Base-by-base conservation (phyloP, 2,329 filamentous ascomycete genomes). In the Paracoccidioides lutzii region DNA sequence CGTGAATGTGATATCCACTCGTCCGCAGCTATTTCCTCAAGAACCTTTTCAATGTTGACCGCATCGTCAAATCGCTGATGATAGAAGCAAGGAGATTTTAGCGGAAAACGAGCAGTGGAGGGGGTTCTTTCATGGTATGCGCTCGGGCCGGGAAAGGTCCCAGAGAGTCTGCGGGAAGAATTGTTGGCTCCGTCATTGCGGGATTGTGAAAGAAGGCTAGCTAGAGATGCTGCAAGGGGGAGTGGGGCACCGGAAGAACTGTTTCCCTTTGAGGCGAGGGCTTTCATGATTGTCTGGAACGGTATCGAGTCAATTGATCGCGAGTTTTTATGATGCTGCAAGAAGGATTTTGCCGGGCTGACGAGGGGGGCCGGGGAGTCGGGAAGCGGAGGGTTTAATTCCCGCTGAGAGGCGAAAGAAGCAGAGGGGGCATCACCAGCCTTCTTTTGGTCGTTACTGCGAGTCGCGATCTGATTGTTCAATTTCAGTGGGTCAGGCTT, bases 51-150 rank as follows among this genome's bases (percentile, higher is more conserved):
- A 57, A 97, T 89, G 69, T 98, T 89, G 63, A 98, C 89, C 7
- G 90, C 88, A 68, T 95, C 90, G 64, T 96, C 93, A 67, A 98
- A 98, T 59, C 91, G 83, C 73, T 94, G 88, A 73, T 98, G 93
- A 75, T 95, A 97, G 74, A 95, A 98, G 75, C 93, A 98, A 12
- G 93, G 93, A 46, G 90, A 96, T 64, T 91, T 85, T 54, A 97
- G 75, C 8, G 85, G 80, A 62, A 90, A 78, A 14, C 79, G 68
- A 6, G 73, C 69, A 14, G 72, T 69, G 15, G 67, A 72, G 63
- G 72, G 67, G 12, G 69, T 66, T 64, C 76, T 60, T 65, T 79
- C 67, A 63, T 76, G 58, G 69, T 69, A 67, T 4, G 61, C 59
- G 9, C 69, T 62, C 38, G 82, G 67, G 59, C 75, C 76, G 15